Percentiles rank a stretch among this genome's conserved stretches.
Evolutionary conservation across 1,284 basidiomycete genomes (phyloP).

Genomic region (Rhodotorula glutinis): DNA sequence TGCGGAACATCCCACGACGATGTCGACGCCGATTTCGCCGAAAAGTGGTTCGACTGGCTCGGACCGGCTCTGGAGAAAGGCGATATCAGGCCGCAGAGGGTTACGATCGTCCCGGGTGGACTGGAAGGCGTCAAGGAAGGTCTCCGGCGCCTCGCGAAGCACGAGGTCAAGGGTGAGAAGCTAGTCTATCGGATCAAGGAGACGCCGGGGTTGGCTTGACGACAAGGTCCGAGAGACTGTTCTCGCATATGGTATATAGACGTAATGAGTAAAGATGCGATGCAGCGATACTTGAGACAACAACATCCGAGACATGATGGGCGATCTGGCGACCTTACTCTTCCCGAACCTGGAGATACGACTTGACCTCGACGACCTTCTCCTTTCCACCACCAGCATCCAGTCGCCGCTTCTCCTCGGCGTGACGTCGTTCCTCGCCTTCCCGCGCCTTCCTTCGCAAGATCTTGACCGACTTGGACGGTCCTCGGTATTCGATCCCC

Average conservation of each 20-base stretch:
- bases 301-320: too few relatives aligned
- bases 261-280: background rate
- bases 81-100: slow-evolving; percentile 40
- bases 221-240: too few relatives aligned
- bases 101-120: slow-evolving; percentile 44
- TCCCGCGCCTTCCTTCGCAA: slow-evolving; percentile 18
- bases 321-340: background rate
- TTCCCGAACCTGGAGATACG: slow-evolving; percentile 2
- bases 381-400: background rate
- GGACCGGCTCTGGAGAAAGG: slow-evolving; percentile 42
- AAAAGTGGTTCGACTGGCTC: slow-evolving; percentile 41
- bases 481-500: slow-evolving; percentile 25
- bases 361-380: slow-evolving; percentile 5
- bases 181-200: slow-evolving; percentile 47
- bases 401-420: slow-evolving; percentile 6
- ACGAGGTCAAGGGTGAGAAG: slow-evolving; percentile 46
- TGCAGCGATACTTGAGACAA: background rate
- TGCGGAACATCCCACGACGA: slow-evolving; percentile 27
- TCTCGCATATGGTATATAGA: too few relatives aligned
- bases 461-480: slow-evolving; percentile 4
- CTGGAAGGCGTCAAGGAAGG: slow-evolving; percentile 46
- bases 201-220: slow-evolving; percentile 30
- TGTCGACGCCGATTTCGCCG: slow-evolving; percentile 35
- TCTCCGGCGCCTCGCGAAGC: slow-evolving; percentile 40
- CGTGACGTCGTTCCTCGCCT: slow-evolving; percentile 8